A percentile compares a stretch with the other conserved stretches of the same genome.
phyloP scores from a whole-genome alignment of 495 filamentous ascomycete genomes.

The Daldinia decipiens region DNA sequence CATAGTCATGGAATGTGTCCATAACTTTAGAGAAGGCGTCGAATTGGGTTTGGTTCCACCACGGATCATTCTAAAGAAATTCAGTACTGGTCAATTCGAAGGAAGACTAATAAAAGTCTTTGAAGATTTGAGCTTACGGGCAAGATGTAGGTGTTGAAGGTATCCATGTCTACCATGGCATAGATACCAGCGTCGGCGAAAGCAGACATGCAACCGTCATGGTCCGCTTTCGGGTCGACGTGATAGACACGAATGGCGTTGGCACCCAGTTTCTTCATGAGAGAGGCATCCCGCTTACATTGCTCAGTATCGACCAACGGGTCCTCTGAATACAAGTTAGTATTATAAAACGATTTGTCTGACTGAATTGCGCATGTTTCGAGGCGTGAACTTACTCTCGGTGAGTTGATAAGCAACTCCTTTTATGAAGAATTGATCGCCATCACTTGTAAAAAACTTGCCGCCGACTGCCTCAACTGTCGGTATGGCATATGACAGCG shows the following conservation, averaged over 20 bases:
- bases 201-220: slow-evolving; percentile 76
- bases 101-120: slow-evolving; percentile 41
- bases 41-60: slow-evolving; percentile 77
- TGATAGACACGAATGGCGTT: slow-evolving; percentile 93
- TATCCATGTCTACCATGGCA: slow-evolving; percentile 83
- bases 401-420: slow-evolving; percentile 76
- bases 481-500: slow-evolving; percentile 53
- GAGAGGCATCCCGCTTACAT: slow-evolving; percentile 77
- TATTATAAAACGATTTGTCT: slow-evolving; percentile 3
- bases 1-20: slow-evolving; percentile 79
- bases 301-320: slow-evolving; percentile 79
- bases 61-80: slow-evolving; percentile 56
- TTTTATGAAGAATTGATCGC: slow-evolving; percentile 85
- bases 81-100: slow-evolving; percentile 23
- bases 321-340: slow-evolving; percentile 59
- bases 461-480: slow-evolving; percentile 77
- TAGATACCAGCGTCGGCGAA: slow-evolving; percentile 81
- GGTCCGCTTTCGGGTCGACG: slow-evolving; percentile 74
- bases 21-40: slow-evolving; percentile 74
- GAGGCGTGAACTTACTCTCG: slow-evolving; percentile 38
- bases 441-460: slow-evolving; percentile 84
- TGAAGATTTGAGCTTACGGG: slow-evolving; percentile 63
- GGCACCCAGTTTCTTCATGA: slow-evolving; percentile 83
- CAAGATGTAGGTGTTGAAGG: slow-evolving; percentile 79
- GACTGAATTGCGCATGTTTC: background rate